Evolutionary conservation across 805 yeast species (phyloP).

Genomic region (Suhomyces pyralidae): DNA sequence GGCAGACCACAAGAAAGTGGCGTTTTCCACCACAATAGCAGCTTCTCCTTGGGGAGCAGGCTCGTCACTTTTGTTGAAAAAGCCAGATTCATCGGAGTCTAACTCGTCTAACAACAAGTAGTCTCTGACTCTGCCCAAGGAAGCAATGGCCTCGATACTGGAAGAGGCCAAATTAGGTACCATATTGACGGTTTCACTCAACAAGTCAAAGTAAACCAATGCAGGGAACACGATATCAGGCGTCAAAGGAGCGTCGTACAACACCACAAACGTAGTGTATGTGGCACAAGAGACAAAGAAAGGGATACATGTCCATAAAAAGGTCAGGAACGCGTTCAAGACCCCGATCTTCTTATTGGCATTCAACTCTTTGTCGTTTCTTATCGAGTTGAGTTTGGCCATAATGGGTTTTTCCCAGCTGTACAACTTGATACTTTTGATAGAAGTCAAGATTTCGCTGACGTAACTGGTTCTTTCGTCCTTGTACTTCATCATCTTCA

Average conservation of each 20-base stretch:
- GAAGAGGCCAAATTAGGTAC: slow-evolving; percentile 31
- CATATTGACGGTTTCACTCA: slow-evolving; percentile 32
- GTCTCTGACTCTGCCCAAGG: slow-evolving; percentile 31
- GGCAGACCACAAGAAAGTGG: slow-evolving; percentile 34
- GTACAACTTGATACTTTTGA: slow-evolving; percentile 39
- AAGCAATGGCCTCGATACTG: slow-evolving; percentile 29
- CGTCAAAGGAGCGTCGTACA: slow-evolving; percentile 24
- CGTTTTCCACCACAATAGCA: slow-evolving; percentile 24
- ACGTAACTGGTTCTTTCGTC: slow-evolving; percentile 37
- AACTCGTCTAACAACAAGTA: slow-evolving; percentile 34
- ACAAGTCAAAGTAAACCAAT: slow-evolving; percentile 33
- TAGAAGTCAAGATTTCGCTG: slow-evolving; percentile 36
- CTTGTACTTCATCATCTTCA: slow-evolving; percentile 30
- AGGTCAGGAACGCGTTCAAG: slow-evolving; percentile 28
- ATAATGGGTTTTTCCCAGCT: slow-evolving; percentile 44
- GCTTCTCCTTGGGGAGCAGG: slow-evolving; percentile 18
- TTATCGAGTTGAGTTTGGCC: slow-evolving; percentile 25
- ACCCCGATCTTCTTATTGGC: slow-evolving; percentile 30
- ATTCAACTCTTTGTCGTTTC: slow-evolving; percentile 35
- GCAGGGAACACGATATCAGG: slow-evolving; percentile 42
- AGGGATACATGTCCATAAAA: slow-evolving; percentile 40
- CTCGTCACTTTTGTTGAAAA: slow-evolving; percentile 8
- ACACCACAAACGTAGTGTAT: slow-evolving; percentile 25
- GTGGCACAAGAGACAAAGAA: slow-evolving; percentile 34
- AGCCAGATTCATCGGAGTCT: slow-evolving; percentile 20